Conservation (phyloP, 2,329 filamentous ascomycete species). For the Diplodia mutila region DNA sequence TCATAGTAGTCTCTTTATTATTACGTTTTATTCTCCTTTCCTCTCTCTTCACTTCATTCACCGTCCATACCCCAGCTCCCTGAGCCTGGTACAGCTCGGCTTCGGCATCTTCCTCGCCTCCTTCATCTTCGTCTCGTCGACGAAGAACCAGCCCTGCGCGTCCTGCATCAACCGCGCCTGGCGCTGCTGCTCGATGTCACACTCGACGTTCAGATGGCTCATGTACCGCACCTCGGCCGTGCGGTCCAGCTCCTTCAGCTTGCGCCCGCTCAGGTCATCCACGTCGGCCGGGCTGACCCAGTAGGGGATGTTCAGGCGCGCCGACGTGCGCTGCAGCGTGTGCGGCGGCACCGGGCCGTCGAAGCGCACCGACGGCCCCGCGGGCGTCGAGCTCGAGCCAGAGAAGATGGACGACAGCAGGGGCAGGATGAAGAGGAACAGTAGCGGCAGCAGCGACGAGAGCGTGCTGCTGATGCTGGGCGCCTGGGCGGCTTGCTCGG, state of each 20-base stretch:
- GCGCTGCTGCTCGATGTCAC: slow-evolving; percentile 71
- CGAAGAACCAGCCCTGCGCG: slow-evolving; percentile 85
- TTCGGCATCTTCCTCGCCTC: slow-evolving; percentile 66
- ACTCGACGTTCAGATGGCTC: slow-evolving; percentile 67
- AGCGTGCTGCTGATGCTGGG: slow-evolving; percentile 58
- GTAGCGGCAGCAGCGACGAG: slow-evolving; percentile 79
- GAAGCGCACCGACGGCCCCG: slow-evolving; percentile 75
- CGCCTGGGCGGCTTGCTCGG: slow-evolving; percentile 60
- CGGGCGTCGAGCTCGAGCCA: slow-evolving; percentile 54
- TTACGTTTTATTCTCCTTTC: not conserved
- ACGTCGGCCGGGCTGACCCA: slow-evolving; percentile 82
- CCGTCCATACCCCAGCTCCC: slow-evolving; percentile 17
- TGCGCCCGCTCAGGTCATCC: slow-evolving; percentile 66
- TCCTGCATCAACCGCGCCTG: slow-evolving; percentile 72
- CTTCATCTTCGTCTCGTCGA: slow-evolving; percentile 78
- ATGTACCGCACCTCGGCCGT: slow-evolving; percentile 76
- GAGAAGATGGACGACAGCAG: slow-evolving; percentile 79
- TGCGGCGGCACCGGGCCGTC: slow-evolving; percentile 71
- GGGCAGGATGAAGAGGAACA: slow-evolving; percentile 80
- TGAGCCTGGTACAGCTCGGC: slow-evolving; percentile 37
- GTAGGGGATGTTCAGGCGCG: slow-evolving; percentile 75
- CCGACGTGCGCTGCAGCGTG: slow-evolving; percentile 73
- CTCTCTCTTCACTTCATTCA: not conserved
- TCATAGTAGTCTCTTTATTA: not conserved
- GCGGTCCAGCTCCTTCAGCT: slow-evolving; percentile 75